Evolutionary conservation across 73 alveolate genomes (phyloP), one percentile per base, ranked within the genome.

Genomic region (Symbiodinium pilosum): DNA sequence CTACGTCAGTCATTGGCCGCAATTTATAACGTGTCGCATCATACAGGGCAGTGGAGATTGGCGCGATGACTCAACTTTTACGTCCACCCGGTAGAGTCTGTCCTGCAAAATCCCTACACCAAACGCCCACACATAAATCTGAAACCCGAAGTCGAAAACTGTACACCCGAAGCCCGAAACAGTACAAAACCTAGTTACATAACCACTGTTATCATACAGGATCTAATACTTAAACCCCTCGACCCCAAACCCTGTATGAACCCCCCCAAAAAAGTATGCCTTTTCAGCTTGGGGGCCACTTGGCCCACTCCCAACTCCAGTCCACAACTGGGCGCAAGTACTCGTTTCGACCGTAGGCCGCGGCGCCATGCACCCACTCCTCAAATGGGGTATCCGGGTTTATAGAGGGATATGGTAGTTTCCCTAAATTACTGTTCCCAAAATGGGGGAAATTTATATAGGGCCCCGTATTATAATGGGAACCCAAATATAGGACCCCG

Each of bases 351-450:
- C 96, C 96, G 28, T 38, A 7, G 54, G 96, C 96, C 8, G 96
- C 96, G n/a, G 96, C 96, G 20, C 96, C 96, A 36, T 91, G 96
- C 24, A 91, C 96, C 96, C 96, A 91, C 39, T 40, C 96, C 81
- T 64, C 38, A 36, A 11, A 4, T 64, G 40, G 1, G 77, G 69
- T 1, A 11, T 47, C 14, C 26, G 69, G 69, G 14, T 52, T 52
- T 52, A 47, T 8, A 16, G 64, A n/a, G n/a, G n/a, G n/a, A n/a
- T n/a, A n/a, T n/a, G n/a, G n/a, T n/a, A n/a, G n/a, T n/a, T n/a
- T n/a, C n/a, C n/a, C n/a, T n/a, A n/a, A n/a, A n/a, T n/a, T n/a
- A n/a, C n/a, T n/a, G n/a, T n/a, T n/a, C n/a, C n/a, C n/a, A n/a
- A n/a, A n/a, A n/a, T n/a, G n/a, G n/a, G n/a, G n/a, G n/a, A n/a